phyloP scores from a whole-genome alignment of 2,329 filamentous ascomycete species.

The Sclerotinia subarctica region DNA sequence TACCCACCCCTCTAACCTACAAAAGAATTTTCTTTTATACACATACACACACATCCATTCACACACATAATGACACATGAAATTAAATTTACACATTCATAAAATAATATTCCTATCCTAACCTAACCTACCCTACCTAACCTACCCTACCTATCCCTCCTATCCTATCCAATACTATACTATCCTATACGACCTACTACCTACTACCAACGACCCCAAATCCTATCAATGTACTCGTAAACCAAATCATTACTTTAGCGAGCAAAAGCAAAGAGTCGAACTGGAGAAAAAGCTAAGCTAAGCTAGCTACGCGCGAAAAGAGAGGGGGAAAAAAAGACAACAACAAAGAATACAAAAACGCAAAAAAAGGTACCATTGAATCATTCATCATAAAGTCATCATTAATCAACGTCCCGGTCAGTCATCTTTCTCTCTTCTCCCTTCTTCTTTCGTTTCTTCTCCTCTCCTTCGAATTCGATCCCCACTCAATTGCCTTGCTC shows the following conservation, averaged over 20 bases:
- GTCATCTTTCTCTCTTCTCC: background rate
- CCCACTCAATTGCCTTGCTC: too few relatives aligned
- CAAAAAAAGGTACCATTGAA: constrained; percentile 15
- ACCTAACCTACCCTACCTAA: background rate
- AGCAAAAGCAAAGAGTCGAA: background rate
- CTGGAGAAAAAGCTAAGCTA: background rate
- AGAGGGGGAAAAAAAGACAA: background rate
- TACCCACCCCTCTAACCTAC: too few relatives aligned
- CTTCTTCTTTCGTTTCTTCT: background rate
- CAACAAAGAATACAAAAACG: background rate
- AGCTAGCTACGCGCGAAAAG: background rate
- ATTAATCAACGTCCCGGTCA: constrained; percentile 11
- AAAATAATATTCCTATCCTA: background rate
- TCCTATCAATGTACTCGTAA: background rate
- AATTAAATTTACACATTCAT: background rate
- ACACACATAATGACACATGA: background rate
- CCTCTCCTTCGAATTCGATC: too few relatives aligned
- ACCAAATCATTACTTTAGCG: background rate
- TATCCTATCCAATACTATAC: too few relatives aligned
- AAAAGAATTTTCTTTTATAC: too few relatives aligned
- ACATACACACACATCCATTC: background rate
- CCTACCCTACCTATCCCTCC: too few relatives aligned
- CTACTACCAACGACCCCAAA: background rate
- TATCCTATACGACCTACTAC: too few relatives aligned
- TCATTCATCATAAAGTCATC: constrained; percentile 20